Conservation (phyloP, 768 basidiomycete genomes). For the Ramaria sp. region DNA sequence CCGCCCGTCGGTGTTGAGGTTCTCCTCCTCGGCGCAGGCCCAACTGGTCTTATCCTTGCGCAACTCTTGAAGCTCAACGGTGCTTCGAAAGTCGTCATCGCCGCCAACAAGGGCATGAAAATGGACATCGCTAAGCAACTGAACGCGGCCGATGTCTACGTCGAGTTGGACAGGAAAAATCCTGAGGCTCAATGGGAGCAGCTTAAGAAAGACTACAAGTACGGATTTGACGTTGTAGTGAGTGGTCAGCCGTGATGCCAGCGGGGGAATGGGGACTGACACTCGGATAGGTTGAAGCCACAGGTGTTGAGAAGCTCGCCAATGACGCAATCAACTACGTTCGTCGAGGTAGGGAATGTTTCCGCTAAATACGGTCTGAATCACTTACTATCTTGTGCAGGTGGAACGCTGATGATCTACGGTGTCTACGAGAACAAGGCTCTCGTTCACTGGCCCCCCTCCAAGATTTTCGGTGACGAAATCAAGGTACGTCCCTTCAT, state of each 20-base stretch:
- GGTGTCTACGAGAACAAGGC: slow-evolving; percentile 87
- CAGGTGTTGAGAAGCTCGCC: slow-evolving; percentile 79
- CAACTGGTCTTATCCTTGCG: slow-evolving; percentile 83
- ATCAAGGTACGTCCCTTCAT: slow-evolving; percentile 34
- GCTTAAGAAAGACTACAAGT: slow-evolving; percentile 70
- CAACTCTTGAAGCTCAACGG: slow-evolving; percentile 85
- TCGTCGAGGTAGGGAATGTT: slow-evolving; percentile 33
- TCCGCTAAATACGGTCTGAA: neutral
- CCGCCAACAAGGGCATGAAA: slow-evolving; percentile 86
- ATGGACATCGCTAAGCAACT: slow-evolving; percentile 77
- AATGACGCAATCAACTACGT: slow-evolving; percentile 87
- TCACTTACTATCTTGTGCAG: neutral
- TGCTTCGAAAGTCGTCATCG: slow-evolving; percentile 69
- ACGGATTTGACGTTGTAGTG: slow-evolving; percentile 82
- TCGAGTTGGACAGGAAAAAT: slow-evolving; percentile 70
- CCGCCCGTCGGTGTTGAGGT: slow-evolving; percentile 78
- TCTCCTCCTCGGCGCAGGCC: slow-evolving; percentile 81
- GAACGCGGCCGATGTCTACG: slow-evolving; percentile 73
- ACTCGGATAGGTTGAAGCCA: slow-evolving; percentile 40
- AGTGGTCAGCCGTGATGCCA: neutral
- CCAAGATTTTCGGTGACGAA: slow-evolving; percentile 69
- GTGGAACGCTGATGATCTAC: slow-evolving; percentile 80
- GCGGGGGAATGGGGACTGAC: neutral
- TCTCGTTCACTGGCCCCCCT: slow-evolving; percentile 75
- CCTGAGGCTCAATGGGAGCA: slow-evolving; percentile 73